Evolutionary conservation across 2,329 filamentous ascomycete species (phyloP).

Genomic region (Aspergillus sp.): DNA sequence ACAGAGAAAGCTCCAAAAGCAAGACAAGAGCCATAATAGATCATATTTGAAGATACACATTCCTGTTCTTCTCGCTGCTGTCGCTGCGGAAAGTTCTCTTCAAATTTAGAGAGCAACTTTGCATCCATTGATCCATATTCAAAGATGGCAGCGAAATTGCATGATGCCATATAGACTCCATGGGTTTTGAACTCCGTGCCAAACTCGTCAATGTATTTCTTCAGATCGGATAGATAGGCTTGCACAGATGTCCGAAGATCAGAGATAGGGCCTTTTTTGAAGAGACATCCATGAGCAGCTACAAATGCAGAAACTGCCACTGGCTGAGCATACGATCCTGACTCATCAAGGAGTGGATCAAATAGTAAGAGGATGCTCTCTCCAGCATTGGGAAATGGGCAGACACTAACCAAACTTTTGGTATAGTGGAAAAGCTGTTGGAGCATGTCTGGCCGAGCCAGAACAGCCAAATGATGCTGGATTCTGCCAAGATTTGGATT

Average conservation of each 20-base stretch:
- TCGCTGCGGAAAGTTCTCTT: slow-evolving; percentile 9
- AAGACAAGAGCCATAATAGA: slow-evolving; percentile 28
- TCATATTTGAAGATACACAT: slow-evolving; percentile 6
- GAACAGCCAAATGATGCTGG: slow-evolving; percentile 75
- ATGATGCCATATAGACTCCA: slow-evolving; percentile 47
- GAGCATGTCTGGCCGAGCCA: slow-evolving; percentile 50
- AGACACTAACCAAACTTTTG: slow-evolving; percentile 48
- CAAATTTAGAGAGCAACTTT: slow-evolving; percentile 21
- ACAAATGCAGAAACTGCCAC: slow-evolving; percentile 44
- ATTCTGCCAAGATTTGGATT: slow-evolving; percentile 67
- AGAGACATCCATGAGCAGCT: slow-evolving; percentile 46
- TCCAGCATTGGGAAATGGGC: slow-evolving; percentile 49
- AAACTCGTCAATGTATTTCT: slow-evolving; percentile 39
- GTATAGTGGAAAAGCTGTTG: slow-evolving; percentile 54
- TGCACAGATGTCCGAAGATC: slow-evolving; percentile 31
- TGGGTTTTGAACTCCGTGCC: slow-evolving; percentile 45
- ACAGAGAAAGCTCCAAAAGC: slow-evolving; percentile 36
- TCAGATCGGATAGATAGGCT: slow-evolving; percentile 49
- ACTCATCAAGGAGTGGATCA: slow-evolving; percentile 40
- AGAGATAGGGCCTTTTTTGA: slow-evolving; percentile 25
- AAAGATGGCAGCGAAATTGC: slow-evolving; percentile 50
- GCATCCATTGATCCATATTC: slow-evolving; percentile 43
- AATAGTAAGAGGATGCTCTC: slow-evolving; percentile 51
- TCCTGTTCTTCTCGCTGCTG: slow-evolving; percentile 13
- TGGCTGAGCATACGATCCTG: slow-evolving; percentile 22